Percentiles rank a stretch among this genome's conserved stretches.
Conservation (phyloP, 1,284 basidiomycete genomes). For the Sphagnurus paluster region DNA sequence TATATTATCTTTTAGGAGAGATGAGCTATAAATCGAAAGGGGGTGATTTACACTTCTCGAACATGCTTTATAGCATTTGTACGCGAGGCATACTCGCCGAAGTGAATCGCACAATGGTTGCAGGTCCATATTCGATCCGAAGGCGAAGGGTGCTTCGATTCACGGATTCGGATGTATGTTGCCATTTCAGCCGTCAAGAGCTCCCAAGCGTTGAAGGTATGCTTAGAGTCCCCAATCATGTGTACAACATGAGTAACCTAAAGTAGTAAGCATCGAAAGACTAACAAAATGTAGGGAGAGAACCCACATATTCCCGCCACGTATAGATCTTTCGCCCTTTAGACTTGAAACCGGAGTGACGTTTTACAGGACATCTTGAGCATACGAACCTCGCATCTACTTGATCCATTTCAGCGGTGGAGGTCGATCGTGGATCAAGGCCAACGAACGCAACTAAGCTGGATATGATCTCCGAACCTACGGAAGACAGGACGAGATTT, state of each 20-base stretch:
- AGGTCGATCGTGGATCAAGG: constrained; percentile 6
- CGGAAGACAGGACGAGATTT: no score
- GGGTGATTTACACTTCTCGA: no score
- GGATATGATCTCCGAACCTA: constrained; percentile 2
- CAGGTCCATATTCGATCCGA: no score
- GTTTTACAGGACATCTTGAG: constrained; percentile 6
- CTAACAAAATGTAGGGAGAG: background rate
- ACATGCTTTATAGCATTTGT: no score
- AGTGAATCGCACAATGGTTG: no score
- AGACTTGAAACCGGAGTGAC: background rate
- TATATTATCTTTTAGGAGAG: no score
- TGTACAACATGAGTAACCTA: constrained; percentile 6
- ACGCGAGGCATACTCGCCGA: no score
- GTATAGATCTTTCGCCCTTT: constrained; percentile 3
- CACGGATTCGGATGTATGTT: no score
- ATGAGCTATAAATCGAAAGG: no score
- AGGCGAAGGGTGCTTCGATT: no score
- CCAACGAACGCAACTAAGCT: constrained; percentile 9
- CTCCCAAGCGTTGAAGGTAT: constrained; percentile 1
- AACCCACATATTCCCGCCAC: constrained; percentile 15
- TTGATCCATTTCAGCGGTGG: constrained; percentile 13
- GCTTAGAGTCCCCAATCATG: background rate
- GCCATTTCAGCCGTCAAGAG: constrained; percentile 12
- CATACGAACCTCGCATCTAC: constrained; percentile 10
- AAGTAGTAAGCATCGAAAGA: background rate